Evolutionary conservation across 2,329 filamentous ascomycete genomes (phyloP), one percentile per base, ranked within the genome.

Genomic region (Iodosphaeria phyllophila): DNA sequence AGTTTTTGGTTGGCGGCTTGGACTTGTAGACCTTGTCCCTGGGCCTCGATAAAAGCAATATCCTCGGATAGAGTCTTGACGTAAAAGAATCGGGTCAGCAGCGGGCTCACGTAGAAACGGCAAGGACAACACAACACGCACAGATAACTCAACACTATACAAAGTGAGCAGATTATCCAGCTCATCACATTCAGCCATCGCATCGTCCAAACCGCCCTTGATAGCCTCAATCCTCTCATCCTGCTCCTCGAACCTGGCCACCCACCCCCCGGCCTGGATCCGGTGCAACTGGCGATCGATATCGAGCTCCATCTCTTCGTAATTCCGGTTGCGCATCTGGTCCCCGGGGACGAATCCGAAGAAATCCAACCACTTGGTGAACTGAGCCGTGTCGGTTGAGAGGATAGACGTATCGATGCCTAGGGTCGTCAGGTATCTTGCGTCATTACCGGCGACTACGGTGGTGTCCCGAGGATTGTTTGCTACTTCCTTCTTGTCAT

Each of bases 1-100:
- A 92, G 64, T 47, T 92, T 92, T 46, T 98, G 89, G 40, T 98
- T 98, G 20, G 89, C 82, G 12, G 86, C 86, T 50, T 95, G 89
- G 5, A 98, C 86, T 42, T 98, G 89, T 23, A 98, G 57, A 56
- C 89, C 89, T 51, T 98, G 86, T 5, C 82, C 84, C 49, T 98
- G 89, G 2, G 89, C 83, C 53, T 98, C 89, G 35, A 98, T 95
- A 44, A 91, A 95, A 4, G 83, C 74, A 38, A 98, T 91, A 40
- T 98, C 89, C 24, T 95, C 86, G 28, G 84, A 83, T 16, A 98
- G 61, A 24, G 84, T 95, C 76, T 91, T 41, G 13, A 15, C 10
- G 4, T n/a, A n/a, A n/a, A n/a, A n/a, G n/a, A n/a, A n/a, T n/a
- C n/a, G 7, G 30, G 49, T 31, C 21, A 24, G 13, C 23, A 28